A percentile compares a stretch with the other conserved stretches of the same genome.
Evolutionary conservation across 768 basidiomycete species (phyloP).

Genomic region (Daedalea quercina): DNA sequence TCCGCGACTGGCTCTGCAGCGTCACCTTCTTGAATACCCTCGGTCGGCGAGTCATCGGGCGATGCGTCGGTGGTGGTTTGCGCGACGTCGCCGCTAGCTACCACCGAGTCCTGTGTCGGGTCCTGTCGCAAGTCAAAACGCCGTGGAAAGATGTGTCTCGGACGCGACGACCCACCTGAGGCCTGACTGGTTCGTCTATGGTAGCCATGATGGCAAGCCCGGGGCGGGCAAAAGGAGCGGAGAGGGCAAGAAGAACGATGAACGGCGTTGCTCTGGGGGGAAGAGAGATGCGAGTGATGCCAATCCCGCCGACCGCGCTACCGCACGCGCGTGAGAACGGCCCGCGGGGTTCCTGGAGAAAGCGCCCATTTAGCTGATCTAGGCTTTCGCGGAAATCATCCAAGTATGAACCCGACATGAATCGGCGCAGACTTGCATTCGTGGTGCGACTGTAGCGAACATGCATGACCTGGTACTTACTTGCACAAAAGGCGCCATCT

Average conservation of each 20-base stretch:
- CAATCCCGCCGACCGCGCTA: neutral
- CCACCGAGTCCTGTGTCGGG: neutral
- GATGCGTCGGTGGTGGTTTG: neutral
- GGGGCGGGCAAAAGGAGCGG: neutral
- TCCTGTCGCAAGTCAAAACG: neutral
- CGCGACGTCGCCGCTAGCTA: neutral
- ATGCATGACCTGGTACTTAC: no score
- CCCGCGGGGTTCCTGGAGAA: neutral
- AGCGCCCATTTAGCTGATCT: neutral
- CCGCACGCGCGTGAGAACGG: neutral
- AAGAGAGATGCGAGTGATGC: neutral
- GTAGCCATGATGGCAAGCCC: conserved; percentile 1
- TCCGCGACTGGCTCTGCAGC: neutral
- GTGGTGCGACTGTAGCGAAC: no score
- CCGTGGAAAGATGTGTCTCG: neutral
- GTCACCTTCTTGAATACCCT: neutral
- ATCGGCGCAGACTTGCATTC: no score
- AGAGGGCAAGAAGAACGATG: neutral
- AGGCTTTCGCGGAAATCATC: neutral
- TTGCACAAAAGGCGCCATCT: no score
- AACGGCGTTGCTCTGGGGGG: neutral
- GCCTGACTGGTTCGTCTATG: neutral
- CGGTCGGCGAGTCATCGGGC: neutral
- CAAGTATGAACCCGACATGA: no score
- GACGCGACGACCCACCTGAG: neutral